Percentiles rank a stretch among this genome's conserved stretches.
phyloP scores from a whole-genome alignment of 2,329 filamentous ascomycete genomes.

The Calycina herbarum region DNA sequence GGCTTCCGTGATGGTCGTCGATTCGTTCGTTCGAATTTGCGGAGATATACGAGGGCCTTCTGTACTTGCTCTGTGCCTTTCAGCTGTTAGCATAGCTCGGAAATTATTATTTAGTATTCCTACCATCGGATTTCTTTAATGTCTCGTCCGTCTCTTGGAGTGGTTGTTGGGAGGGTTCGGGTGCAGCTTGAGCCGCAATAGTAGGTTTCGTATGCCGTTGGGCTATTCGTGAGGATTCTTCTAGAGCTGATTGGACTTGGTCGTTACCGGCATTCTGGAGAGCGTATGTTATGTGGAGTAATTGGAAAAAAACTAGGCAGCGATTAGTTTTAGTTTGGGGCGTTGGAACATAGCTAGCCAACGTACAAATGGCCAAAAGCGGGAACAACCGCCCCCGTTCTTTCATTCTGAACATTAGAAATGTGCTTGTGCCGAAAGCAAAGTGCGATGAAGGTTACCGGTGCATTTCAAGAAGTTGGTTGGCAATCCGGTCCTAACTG shows the following conservation, averaged over 20 bases:
- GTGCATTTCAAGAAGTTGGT: slow-evolving; percentile 22
- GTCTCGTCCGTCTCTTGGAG: slow-evolving; percentile 28
- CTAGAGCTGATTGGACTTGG: slow-evolving; percentile 4
- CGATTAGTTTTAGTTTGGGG: slow-evolving; percentile 8
- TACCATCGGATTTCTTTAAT: slow-evolving; percentile 30
- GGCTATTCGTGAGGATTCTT: slow-evolving; percentile 17
- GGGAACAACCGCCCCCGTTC: slow-evolving; percentile 31
- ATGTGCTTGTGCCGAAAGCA: slow-evolving; percentile 26
- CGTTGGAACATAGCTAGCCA: slow-evolving; percentile 4
- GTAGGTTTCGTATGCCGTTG: slow-evolving; percentile 26
- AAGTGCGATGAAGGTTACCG: slow-evolving; percentile 28
- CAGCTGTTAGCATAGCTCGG: slow-evolving; percentile 24
- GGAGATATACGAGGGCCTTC: slow-evolving; percentile 40
- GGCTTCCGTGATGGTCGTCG: slow-evolving; percentile 46
- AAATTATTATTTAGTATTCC: background rate
- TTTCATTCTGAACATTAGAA: slow-evolving; percentile 34
- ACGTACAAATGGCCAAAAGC: slow-evolving; percentile 38
- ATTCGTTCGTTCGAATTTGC: slow-evolving; percentile 34
- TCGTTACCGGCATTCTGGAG: slow-evolving; percentile 1
- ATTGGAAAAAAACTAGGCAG: slow-evolving; percentile 33
- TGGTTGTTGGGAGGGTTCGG: slow-evolving; percentile 34
- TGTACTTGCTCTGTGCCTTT: slow-evolving; percentile 38
- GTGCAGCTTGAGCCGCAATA: slow-evolving; percentile 27
- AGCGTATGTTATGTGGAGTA: slow-evolving; percentile 25
- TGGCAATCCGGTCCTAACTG: slow-evolving; percentile 17